These are phyloP conservation scores for carrot (Daucus carota) DNA, from an alignment of 129 eudicot species.

Conservation along the genomic window DNA sequence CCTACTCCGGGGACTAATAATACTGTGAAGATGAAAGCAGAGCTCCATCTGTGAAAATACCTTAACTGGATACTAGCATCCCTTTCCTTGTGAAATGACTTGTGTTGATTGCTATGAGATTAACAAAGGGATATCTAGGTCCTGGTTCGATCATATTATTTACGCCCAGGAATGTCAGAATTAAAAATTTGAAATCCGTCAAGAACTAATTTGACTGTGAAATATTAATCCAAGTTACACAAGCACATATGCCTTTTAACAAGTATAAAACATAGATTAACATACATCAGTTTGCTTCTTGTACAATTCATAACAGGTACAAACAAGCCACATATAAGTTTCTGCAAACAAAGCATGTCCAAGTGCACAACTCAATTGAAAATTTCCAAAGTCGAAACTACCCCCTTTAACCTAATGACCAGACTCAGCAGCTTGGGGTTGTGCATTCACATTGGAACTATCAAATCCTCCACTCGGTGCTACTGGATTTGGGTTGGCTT, in stretches of 20 bases:
- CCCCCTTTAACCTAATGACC: constrained; percentile 17
- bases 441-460: constrained; percentile 35
- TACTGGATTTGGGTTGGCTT: constrained; percentile 24
- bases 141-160: too few relatives aligned
- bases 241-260: background rate
- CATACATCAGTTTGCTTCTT: background rate
- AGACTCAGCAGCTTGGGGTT: constrained; percentile 43
- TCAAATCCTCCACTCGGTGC: constrained; percentile 33
- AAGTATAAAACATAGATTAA: background rate
- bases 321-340: background rate
- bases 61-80: too few relatives aligned
- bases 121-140: too few relatives aligned
- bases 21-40: too few relatives aligned
- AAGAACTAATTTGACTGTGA: background rate
- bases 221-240: background rate
- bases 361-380: background rate
- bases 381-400: background rate
- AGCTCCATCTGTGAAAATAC: too few relatives aligned
- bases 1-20: too few relatives aligned
- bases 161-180: too few relatives aligned
- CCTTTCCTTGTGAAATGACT: too few relatives aligned
- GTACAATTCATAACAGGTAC: background rate
- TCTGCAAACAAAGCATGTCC: background rate
- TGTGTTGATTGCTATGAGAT: too few relatives aligned
- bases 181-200: background rate